Percentiles rank a stretch among this genome's conserved stretches.
Conservation (phyloP, 2,329 filamentous ascomycete species). For the Chrysoporthe cubensis region DNA sequence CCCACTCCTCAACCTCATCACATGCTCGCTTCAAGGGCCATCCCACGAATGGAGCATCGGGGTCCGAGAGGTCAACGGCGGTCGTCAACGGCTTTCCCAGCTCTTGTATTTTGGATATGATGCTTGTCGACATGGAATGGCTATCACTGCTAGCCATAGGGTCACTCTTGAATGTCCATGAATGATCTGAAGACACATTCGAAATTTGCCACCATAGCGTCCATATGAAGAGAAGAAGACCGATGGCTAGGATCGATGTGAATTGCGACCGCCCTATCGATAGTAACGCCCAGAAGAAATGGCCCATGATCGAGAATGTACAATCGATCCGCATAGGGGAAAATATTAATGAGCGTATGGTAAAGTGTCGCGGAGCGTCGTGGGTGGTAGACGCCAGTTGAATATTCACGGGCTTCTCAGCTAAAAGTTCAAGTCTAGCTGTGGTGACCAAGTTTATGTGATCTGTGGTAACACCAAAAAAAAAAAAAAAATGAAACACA, state of each 20-base stretch:
- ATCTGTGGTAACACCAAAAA: neutral
- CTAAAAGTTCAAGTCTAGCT: neutral
- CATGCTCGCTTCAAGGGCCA: constrained; percentile 51
- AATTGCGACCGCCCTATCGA: constrained; percentile 7
- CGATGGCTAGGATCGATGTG: constrained; percentile 3
- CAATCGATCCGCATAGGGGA: neutral
- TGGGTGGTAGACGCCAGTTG: neutral
- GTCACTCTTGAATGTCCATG: constrained; percentile 9
- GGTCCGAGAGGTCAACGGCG: constrained; percentile 43
- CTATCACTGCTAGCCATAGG: neutral
- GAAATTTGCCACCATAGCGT: constrained; percentile 13
- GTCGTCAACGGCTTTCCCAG: constrained; percentile 25
- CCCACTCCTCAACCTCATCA: constrained; percentile 45
- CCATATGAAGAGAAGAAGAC: constrained; percentile 21
- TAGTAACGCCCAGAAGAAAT: no score
- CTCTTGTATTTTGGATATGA: constrained; percentile 4
- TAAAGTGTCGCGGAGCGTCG: no score
- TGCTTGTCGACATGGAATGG: neutral
- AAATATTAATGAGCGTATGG: neutral
- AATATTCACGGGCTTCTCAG: neutral
- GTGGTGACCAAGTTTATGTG: neutral
- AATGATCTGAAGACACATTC: constrained; percentile 1
- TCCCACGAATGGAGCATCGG: constrained; percentile 48
- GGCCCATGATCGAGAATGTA: neutral
- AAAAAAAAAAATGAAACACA: neutral